These are phyloP conservation scores for Astrothelium macrocarpum DNA, from an alignment of 495 filamentous ascomycete genomes.

Conservation along the genomic window DNA sequence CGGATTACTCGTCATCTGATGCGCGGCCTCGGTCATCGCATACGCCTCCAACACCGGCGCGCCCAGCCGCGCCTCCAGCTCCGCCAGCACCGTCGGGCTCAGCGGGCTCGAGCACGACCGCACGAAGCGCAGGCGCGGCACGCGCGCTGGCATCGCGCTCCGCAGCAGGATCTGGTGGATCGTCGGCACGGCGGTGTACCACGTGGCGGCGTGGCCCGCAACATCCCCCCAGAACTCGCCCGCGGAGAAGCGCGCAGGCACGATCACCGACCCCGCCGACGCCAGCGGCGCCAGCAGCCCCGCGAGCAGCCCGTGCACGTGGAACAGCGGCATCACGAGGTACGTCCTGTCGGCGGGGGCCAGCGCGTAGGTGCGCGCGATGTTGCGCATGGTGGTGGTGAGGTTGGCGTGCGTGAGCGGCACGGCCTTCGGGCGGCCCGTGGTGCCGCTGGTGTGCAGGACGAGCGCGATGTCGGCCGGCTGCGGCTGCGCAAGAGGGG, in stretches of 20 bases:
- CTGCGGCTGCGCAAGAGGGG: constrained; percentile 45
- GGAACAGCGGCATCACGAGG: constrained; percentile 87
- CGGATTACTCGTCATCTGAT: constrained; percentile 84
- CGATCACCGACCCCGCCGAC: constrained; percentile 63
- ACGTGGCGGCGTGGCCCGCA: constrained; percentile 58
- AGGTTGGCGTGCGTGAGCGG: constrained; percentile 73
- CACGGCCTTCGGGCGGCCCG: constrained; percentile 72
- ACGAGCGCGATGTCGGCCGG: constrained; percentile 49
- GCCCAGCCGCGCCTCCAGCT: constrained; percentile 58
- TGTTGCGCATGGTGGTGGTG: constrained; percentile 66
- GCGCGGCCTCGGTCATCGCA: constrained; percentile 84
- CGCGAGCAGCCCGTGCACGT: constrained; percentile 76
- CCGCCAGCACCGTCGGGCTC: constrained; percentile 64
- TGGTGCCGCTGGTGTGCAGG: constrained; percentile 70
- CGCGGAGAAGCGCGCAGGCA: constrained; percentile 70
- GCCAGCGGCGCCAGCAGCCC: constrained; percentile 65
- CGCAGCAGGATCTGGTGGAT: constrained; percentile 83
- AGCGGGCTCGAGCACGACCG: constrained; percentile 76
- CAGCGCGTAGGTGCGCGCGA: constrained; percentile 62
- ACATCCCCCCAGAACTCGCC: constrained; percentile 74
- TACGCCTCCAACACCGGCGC: constrained; percentile 82
- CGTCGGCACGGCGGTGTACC: constrained; percentile 82
- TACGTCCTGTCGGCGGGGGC: constrained; percentile 60
- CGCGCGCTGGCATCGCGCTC: constrained; percentile 46
- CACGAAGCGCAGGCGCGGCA: constrained; percentile 73